Evolutionary conservation across 2,329 filamentous ascomycete genomes (phyloP), one percentile per base, ranked within the genome.

Genomic region (Microcera coccophila): DNA sequence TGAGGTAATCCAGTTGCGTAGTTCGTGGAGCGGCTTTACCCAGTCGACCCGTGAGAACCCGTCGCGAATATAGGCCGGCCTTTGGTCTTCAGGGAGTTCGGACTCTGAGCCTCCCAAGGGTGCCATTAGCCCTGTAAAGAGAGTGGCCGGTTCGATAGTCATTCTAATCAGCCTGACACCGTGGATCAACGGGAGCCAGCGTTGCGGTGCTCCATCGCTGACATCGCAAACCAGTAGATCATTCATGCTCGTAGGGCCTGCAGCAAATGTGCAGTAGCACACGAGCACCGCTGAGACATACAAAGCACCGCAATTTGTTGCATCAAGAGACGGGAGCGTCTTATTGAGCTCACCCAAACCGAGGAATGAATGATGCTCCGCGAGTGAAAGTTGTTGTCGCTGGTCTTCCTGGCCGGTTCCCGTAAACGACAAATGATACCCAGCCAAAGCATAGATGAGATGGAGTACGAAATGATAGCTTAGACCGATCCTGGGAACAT

Each of bases 181-280:
- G 21, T 59, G 54, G 19, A 58, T 57, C 20, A 59, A 28, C 16
- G 57, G 54, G 21, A 59, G 38, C 54, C 54, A 59, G 18, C 55
- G 49, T 15, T 57, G 56, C 12, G 51, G 38, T 8, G 51, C 45
- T 8, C 45, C 45, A 17, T 58, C 50, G 20, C 45, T 53, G 21
- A 53, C 42, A 34, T 54, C 43, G 45, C 57, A 61, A 14, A 63
- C 44, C 11, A 63, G 54, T 4, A 63, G 50, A 21, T 63, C 61
- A 21, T 59, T 48, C 3, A 47, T 47, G 9, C 56, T 48, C 4
- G 48, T 53, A 2, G 61, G 61, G 2, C 61, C 61, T 5, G 59
- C 58, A 20, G 61, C 61, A 43, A 63, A 61, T 7, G 54, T 54
- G 32, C 56, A 61, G 32, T 60, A 61, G 36, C 60, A 62, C 5